Conservation (phyloP, 2,329 filamentous ascomycete species). For the Hansfordia pulvinata region DNA sequence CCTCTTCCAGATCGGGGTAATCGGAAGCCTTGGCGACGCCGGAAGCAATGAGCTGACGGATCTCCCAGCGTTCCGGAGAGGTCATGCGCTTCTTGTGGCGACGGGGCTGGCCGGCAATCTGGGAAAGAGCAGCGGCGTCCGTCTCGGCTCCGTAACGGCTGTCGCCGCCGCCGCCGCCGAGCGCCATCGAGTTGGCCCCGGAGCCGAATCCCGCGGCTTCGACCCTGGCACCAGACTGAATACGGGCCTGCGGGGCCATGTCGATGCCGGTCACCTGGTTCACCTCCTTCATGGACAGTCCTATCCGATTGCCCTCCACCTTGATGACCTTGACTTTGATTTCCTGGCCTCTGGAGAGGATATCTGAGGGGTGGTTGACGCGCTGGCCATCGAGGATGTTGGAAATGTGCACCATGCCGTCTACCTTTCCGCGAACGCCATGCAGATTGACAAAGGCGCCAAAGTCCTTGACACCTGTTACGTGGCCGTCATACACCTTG, state of each 20-base stretch:
- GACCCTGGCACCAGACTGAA: constrained; percentile 85
- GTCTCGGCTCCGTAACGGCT: constrained; percentile 4
- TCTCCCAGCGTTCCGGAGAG: constrained; percentile 94
- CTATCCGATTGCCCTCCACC: constrained; percentile 69
- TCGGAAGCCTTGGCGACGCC: constrained; percentile 87
- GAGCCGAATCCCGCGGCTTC: constrained; percentile 60
- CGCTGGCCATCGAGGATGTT: constrained; percentile 73
- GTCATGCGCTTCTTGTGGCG: constrained; percentile 84
- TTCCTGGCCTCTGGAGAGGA: constrained; percentile 65
- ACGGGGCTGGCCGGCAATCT: constrained; percentile 36
- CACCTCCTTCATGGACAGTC: constrained; percentile 93
- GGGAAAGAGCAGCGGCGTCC: constrained; percentile 49
- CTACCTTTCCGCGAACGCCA: constrained; percentile 75
- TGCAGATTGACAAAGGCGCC: constrained; percentile 90
- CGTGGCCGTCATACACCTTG: constrained; percentile 82
- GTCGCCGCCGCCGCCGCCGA: constrained; percentile 21
- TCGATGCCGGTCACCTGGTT: constrained; percentile 83
- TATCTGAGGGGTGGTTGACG: constrained; percentile 82
- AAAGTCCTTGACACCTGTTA: constrained; percentile 91
- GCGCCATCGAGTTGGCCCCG: constrained; percentile 26
- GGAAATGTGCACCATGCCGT: constrained; percentile 88
- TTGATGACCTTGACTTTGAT: constrained; percentile 91
- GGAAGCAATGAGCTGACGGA: constrained; percentile 88
- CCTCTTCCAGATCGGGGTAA: constrained; percentile 88
- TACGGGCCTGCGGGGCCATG: constrained; percentile 59